Evolutionary conservation across 208 protist species (phyloP).

Genomic region (Angomonas ambiguus): DNA sequence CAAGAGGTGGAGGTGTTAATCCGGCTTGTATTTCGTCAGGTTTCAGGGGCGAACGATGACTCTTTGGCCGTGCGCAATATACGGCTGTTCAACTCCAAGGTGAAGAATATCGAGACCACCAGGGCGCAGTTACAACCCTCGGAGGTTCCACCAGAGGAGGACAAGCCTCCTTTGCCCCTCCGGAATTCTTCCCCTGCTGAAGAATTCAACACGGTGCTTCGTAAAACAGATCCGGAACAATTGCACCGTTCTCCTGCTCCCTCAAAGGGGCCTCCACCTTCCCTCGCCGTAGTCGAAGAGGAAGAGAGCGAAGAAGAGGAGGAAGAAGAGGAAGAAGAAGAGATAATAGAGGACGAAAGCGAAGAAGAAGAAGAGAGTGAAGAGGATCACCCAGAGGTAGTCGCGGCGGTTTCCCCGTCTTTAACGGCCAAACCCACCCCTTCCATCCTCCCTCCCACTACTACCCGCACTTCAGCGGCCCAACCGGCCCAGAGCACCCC

Average conservation of each 20-base stretch:
- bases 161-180: background rate
- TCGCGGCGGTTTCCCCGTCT: background rate
- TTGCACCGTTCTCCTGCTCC: background rate
- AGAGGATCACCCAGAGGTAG: slow-evolving; percentile 24
- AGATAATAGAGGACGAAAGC: slow-evolving; percentile 5
- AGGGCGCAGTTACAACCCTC: background rate
- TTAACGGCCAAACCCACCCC: background rate
- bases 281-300: no score
- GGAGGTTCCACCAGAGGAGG: background rate
- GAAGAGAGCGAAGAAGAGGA: slow-evolving; percentile 32
- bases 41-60: slow-evolving; percentile 61
- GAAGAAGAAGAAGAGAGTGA: slow-evolving; percentile 28
- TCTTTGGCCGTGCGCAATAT: slow-evolving; percentile 48
- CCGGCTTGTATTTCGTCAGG: slow-evolving; percentile 68
- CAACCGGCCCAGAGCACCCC: background rate
- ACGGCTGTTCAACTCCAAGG: slow-evolving; percentile 41
- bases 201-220: background rate
- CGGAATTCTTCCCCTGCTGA: background rate
- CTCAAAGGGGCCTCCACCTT: no score
- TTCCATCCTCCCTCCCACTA: background rate
- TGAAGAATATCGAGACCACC: slow-evolving; percentile 22
- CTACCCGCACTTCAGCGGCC: background rate
- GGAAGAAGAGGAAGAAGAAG: slow-evolving; percentile 28
- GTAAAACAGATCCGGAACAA: background rate
- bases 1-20: slow-evolving; percentile 79